Evolutionary conservation across 371 early-diverging fungal genomes (phyloP), one percentile per base, ranked within the genome.

Genomic region (Batkoa obscura): DNA sequence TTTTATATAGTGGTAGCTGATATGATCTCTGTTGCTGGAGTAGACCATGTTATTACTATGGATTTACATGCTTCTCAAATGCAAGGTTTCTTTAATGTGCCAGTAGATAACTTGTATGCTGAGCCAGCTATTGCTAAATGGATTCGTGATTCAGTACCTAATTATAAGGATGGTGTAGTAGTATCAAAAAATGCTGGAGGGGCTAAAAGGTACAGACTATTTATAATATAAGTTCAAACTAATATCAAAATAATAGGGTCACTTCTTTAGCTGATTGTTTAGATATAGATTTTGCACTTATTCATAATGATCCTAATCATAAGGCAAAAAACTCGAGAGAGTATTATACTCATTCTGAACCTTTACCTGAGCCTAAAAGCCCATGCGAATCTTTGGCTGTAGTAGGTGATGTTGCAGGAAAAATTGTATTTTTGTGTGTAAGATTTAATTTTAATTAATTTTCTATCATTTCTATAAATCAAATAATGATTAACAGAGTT

Each of bases 151-250:
- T 67, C 77, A 60, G 81, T 87, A 35, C 75, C 82, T 33, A 78
- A 86, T 54, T 81, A 83, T 69, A 62, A 71, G 58, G 70, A 78
- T 48, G 88, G 83, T 57, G 93, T 93, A 9, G 84, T 94, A 30
- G 89, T 96, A 33, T 81, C 85, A 61, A 94, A 94, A 75, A 94
- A 96, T 67, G 90, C 96, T n/a, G 96, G 97, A 56, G 94, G 92
- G 38, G 89, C 92, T 61, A 93, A 94, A 72, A 79, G 94, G 89
- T 85, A 71, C 56, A 42, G 17, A 1, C 37, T 15, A 17, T 45
- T 45, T 12, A 23, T 23, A 23, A 31, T 42, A 35, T 43, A 23
- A 34, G 31, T 37, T 10, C 41, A 41, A 8, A 8, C 45, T 45
- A 4, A 12, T 15, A 6, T 38, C 33, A 32, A 51, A 3, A 35